These are phyloP conservation scores for Cardamine occulta DNA, from an alignment of 345 rosid species.

Conservation along the genomic window DNA sequence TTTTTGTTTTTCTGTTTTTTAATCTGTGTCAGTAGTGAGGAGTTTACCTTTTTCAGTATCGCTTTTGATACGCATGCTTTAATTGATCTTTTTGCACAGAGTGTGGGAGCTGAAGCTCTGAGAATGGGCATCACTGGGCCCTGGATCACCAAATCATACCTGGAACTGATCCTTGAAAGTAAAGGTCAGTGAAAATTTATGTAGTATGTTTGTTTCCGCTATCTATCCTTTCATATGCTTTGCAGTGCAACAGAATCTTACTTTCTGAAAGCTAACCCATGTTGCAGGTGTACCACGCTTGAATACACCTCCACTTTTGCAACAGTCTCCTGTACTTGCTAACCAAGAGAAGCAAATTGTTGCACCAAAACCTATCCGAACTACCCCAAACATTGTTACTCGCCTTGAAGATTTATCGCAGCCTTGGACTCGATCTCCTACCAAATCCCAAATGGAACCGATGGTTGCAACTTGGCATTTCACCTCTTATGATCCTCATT, in stretches of 20 bases:
- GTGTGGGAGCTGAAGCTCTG: slow-evolving; percentile 91
- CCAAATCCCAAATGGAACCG: slow-evolving; percentile 95
- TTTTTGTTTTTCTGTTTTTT: not conserved
- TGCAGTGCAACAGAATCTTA: slow-evolving; percentile 20
- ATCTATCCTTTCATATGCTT: slow-evolving; percentile 36
- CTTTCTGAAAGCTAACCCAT: slow-evolving; percentile 40
- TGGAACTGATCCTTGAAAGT: slow-evolving; percentile 92
- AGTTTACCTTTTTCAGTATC: slow-evolving; percentile 22
- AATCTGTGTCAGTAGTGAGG: slow-evolving; percentile 14
- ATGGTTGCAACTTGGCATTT: slow-evolving; percentile 79
- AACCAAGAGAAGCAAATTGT: slow-evolving; percentile 74
- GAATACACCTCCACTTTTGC: slow-evolving; percentile 82
- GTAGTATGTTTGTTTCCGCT: slow-evolving; percentile 11
- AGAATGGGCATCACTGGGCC: slow-evolving; percentile 78
- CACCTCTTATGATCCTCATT: slow-evolving; percentile 58
- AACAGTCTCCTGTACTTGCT: slow-evolving; percentile 49
- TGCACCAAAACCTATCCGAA: slow-evolving; percentile 95
- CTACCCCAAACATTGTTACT: slow-evolving; percentile 68
- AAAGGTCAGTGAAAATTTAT: slow-evolving; percentile 60
- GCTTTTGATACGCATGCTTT: slow-evolving; percentile 19
- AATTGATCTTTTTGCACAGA: slow-evolving; percentile 54
- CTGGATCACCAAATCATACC: slow-evolving; percentile 96
- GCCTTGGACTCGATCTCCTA: slow-evolving; percentile 99
- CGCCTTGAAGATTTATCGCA: slow-evolving; percentile 92
- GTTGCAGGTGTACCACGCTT: slow-evolving; percentile 95